These are phyloP conservation scores for Ceratobasidium sp. DNA, from an alignment of 1,284 basidiomycete genomes.

Conservation along the genomic window DNA sequence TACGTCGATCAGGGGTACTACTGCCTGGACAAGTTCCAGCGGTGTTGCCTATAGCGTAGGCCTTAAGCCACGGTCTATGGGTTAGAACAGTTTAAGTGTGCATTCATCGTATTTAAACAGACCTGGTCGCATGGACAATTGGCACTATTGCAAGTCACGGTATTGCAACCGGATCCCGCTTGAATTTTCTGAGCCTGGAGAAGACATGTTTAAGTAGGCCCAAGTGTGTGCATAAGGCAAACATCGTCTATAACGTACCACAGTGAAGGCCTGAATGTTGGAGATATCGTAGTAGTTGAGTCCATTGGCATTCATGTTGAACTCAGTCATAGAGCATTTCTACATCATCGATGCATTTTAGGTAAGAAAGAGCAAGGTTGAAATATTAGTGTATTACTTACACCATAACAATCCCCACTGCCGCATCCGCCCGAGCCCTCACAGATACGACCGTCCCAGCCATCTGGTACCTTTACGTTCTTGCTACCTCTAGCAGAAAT, in stretches of 20 bases:
- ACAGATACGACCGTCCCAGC: conserved; percentile 35
- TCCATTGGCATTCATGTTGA: conserved; percentile 43
- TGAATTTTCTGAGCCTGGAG: conserved; percentile 27
- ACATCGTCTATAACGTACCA: conserved; percentile 33
- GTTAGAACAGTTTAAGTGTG: neutral
- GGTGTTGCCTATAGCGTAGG: conserved; percentile 21
- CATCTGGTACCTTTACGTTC: conserved; percentile 9
- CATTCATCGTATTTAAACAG: neutral
- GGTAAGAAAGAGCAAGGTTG: too few relatives aligned
- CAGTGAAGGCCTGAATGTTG: conserved; percentile 44
- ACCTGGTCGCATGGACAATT: conserved; percentile 32
- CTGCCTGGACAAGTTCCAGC: conserved; percentile 18
- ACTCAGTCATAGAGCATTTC: conserved; percentile 40
- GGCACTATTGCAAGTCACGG: neutral
- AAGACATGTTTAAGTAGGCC: neutral
- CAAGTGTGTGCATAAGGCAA: neutral
- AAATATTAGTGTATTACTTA: too few relatives aligned
- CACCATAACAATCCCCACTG: conserved; percentile 27
- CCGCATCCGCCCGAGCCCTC: conserved; percentile 14
- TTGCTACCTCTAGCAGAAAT: conserved; percentile 1
- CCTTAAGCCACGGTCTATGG: neutral
- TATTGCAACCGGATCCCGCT: conserved; percentile 10
- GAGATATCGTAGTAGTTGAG: conserved; percentile 46
- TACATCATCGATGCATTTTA: neutral
- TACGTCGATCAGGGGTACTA: neutral